Evolutionary conservation across 768 basidiomycete species (phyloP).

Genomic region (Lactifluus echinatus): DNA sequence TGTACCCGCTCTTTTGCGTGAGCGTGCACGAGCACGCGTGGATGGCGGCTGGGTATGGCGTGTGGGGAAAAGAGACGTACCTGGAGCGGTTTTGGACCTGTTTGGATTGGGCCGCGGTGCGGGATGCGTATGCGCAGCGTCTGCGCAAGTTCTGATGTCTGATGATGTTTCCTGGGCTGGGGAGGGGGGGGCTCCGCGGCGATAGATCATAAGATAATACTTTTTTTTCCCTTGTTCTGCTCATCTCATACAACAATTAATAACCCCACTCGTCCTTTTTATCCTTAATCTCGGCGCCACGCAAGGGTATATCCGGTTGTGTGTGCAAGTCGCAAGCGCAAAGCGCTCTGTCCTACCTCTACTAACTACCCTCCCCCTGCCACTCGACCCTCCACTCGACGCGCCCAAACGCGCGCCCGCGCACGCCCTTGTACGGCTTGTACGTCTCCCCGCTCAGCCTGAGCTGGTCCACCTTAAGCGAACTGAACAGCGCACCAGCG

Average conservation of each 20-base stretch:
- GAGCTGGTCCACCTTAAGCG: constrained; percentile 79
- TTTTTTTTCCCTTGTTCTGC: no score
- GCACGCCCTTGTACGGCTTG: constrained; percentile 89
- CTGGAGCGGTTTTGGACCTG: constrained; percentile 77
- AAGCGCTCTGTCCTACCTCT: no score
- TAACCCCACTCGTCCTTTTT: background rate
- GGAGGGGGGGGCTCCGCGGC: no score
- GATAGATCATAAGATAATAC: no score
- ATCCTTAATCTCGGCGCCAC: no score
- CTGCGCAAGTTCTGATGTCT: background rate
- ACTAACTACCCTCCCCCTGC: constrained; percentile 2
- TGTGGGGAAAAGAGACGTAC: constrained; percentile 89
- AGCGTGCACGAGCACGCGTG: constrained; percentile 82
- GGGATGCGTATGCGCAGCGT: constrained; percentile 22
- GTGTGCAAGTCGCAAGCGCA: no score
- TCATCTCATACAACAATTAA: background rate
- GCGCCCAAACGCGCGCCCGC: constrained; percentile 55
- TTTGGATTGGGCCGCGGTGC: constrained; percentile 66
- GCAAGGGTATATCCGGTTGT: no score
- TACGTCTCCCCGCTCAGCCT: constrained; percentile 72
- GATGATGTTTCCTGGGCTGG: no score
- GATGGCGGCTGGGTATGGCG: constrained; percentile 75
- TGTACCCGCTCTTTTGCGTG: constrained; percentile 72
- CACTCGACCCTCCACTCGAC: constrained; percentile 48
- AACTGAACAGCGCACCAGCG: constrained; percentile 55